A percentile compares a stretch with the other conserved stretches of the same genome.
Conservation (phyloP, 2,329 filamentous ascomycete genomes). For the Bipolaris cookei region DNA sequence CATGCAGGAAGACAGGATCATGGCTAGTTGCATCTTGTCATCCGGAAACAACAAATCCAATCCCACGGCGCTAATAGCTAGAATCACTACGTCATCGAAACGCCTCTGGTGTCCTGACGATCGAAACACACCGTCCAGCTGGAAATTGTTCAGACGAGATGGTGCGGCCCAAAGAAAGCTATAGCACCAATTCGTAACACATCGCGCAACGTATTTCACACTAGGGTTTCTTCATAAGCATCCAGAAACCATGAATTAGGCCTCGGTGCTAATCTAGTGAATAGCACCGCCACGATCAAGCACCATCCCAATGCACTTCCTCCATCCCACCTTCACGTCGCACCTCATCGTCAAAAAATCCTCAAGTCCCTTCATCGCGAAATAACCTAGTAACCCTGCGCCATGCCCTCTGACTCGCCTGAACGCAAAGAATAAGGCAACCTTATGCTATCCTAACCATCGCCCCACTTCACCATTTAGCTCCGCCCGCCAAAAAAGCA, state of each 20-base stretch:
- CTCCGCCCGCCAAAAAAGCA: slow-evolving; percentile 4
- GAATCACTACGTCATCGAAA: not conserved
- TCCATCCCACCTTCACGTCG: not conserved
- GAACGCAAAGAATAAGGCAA: not conserved
- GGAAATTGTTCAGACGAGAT: not conserved
- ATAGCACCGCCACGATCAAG: too few species aligned
- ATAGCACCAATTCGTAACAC: not conserved
- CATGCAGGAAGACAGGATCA: not conserved
- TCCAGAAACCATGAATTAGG: too few species aligned
- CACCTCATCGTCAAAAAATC: not conserved
- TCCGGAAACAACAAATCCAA: not conserved
- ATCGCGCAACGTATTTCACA: not conserved
- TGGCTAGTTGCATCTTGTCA: not conserved
- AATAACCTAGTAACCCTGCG: not conserved
- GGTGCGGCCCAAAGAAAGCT: not conserved
- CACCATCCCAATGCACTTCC: too few species aligned
- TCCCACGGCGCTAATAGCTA: not conserved
- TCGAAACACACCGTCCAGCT: not conserved
- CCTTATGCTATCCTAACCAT: not conserved
- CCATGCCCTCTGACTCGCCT: not conserved
- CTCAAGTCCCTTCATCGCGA: not conserved
- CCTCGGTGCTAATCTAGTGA: too few species aligned
- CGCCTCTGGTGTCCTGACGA: not conserved
- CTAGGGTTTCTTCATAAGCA: too few species aligned
- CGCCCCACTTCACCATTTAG: not conserved